These are phyloP conservation scores for Camillea tinctor DNA, from an alignment of 2,329 filamentous ascomycete genomes.

Conservation along the genomic window DNA sequence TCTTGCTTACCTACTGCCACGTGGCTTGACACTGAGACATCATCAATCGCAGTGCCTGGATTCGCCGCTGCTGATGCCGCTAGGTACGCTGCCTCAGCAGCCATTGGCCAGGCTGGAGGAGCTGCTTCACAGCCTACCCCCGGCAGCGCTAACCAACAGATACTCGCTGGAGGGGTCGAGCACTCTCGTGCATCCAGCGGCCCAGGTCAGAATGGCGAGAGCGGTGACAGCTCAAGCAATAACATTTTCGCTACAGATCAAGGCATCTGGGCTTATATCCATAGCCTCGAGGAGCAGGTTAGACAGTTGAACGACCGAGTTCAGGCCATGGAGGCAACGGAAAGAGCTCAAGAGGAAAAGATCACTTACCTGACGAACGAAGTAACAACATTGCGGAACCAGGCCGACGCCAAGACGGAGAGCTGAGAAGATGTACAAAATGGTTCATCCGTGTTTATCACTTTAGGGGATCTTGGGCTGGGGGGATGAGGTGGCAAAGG, in stretches of 20 bases:
- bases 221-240: constrained; percentile 60
- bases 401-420: constrained; percentile 29
- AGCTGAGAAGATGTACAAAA: constrained; percentile 22
- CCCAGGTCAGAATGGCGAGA: constrained; percentile 51
- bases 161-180: constrained; percentile 15
- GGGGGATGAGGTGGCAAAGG: neutral
- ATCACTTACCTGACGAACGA: constrained; percentile 36
- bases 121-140: constrained; percentile 24
- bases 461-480: neutral
- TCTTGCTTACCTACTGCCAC: constrained; percentile 26
- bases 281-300: constrained; percentile 64
- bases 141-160: constrained; percentile 22
- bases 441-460: neutral
- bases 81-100: constrained; percentile 29
- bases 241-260: constrained; percentile 64
- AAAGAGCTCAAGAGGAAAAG: constrained; percentile 37
- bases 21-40: constrained; percentile 26
- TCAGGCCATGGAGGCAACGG: constrained; percentile 40
- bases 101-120: constrained; percentile 15
- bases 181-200: constrained; percentile 46
- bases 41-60: constrained; percentile 24
- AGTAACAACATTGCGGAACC: constrained; percentile 34
- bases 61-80: constrained; percentile 32
- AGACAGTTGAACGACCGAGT: constrained; percentile 46
- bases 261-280: constrained; percentile 71